These are phyloP conservation scores for Coniosporium tulheliwenetii DNA, from an alignment of 2,329 filamentous ascomycete species.

Conservation along the genomic window DNA sequence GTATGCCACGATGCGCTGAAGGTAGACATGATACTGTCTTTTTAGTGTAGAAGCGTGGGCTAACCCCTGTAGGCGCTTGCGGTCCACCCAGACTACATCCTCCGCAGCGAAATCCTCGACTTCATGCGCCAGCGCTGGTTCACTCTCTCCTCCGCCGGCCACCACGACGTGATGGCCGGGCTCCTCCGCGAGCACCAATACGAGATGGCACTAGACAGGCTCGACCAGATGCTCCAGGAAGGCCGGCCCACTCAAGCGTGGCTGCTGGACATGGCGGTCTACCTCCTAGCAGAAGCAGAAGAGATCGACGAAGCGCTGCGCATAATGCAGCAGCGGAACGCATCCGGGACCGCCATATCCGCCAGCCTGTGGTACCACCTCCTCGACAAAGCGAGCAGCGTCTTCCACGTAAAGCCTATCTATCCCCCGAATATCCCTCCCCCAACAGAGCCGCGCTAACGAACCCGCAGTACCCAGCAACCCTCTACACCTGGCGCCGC, in stretches of 20 bases:
- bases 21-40: constrained; percentile 23
- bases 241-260: constrained; percentile 45
- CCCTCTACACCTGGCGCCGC: constrained; percentile 55
- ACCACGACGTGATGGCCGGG: constrained; percentile 54
- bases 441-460: constrained; percentile 4
- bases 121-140: constrained; percentile 65
- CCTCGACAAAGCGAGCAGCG: constrained; percentile 57
- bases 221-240: constrained; percentile 50
- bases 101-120: constrained; percentile 54
- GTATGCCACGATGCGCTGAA: constrained; percentile 60
- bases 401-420: constrained; percentile 32
- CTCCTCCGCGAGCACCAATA: constrained; percentile 68
- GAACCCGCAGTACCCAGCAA: constrained; percentile 40
- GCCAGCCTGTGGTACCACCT: constrained; percentile 51
- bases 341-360: constrained; percentile 28
- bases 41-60: not conserved
- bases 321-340: constrained; percentile 45
- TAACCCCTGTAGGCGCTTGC: constrained; percentile 41
- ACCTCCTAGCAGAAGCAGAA: constrained; percentile 52
- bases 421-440: not conserved
- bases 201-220: constrained; percentile 58
- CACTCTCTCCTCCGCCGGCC: constrained; percentile 42
- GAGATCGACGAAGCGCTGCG: constrained; percentile 66
- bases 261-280: constrained; percentile 66
- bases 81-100: constrained; percentile 71